phyloP scores from a whole-genome alignment of 2,329 filamentous ascomycete species.

The Penicillium thymicola region DNA sequence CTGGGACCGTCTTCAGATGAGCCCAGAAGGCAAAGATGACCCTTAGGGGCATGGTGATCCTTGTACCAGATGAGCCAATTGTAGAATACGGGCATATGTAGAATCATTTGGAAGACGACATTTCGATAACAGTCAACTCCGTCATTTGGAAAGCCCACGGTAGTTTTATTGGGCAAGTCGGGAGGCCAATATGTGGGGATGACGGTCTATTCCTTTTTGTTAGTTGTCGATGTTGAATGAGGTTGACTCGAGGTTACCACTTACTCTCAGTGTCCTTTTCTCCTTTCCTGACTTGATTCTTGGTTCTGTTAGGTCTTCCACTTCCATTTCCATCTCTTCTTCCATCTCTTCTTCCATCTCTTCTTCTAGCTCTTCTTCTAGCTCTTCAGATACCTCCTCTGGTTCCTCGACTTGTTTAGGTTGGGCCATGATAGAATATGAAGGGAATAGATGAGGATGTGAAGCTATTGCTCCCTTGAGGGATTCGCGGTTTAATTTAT shows the following conservation, averaged over 20 bases:
- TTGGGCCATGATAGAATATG: background rate
- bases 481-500: background rate
- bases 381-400: too few relatives aligned
- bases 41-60: background rate
- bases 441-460: background rate
- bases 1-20: background rate
- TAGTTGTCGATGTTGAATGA: background rate
- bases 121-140: constrained; percentile 29
- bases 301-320: background rate
- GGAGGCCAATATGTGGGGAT: background rate
- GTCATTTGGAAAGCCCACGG: constrained; percentile 1
- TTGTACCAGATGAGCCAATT: constrained; percentile 20
- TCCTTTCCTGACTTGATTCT: background rate
- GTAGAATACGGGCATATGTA: constrained; percentile 26
- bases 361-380: too few relatives aligned
- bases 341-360: too few relatives aligned
- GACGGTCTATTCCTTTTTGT: background rate
- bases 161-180: background rate
- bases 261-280: background rate
- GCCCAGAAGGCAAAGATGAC: background rate
- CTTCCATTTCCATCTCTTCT: background rate
- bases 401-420: background rate
- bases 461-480: background rate
- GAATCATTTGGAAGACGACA: constrained; percentile 20
- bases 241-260: background rate